These are phyloP conservation scores for Solanum sejunctum DNA, from an alignment of 257 asterid species.

Conservation along the genomic window DNA sequence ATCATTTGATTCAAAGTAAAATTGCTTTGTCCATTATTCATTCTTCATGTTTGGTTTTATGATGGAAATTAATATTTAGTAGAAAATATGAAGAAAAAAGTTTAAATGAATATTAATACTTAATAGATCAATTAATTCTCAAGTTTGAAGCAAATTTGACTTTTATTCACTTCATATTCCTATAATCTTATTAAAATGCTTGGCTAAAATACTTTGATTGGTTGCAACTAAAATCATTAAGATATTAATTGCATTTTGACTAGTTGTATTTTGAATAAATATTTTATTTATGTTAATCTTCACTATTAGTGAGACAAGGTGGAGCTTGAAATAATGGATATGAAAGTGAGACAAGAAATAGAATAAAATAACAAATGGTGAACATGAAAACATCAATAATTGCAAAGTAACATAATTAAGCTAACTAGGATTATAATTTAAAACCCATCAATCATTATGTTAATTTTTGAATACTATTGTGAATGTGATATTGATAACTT, in stretches of 20 bases:
- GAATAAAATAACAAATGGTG: not conserved
- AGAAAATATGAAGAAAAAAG: not conserved
- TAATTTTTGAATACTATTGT: not conserved
- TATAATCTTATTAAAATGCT: not conserved
- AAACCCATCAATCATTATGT: not conserved
- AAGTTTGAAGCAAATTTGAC: too few relatives aligned
- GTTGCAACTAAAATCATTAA: not conserved
- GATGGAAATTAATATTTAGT: not conserved
- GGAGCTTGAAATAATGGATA: not conserved
- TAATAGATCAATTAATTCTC: too few relatives aligned
- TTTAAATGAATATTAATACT: not conserved
- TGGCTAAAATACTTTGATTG: not conserved
- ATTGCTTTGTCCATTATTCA: not conserved
- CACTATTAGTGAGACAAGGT: not conserved
- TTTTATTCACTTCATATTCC: not conserved
- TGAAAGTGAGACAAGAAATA: not conserved
- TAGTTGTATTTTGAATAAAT: not conserved
- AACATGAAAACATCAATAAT: not conserved
- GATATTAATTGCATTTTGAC: not conserved
- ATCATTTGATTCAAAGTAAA: not conserved
- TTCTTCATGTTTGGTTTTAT: not conserved
- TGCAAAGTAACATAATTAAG: not conserved
- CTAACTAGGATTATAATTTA: not conserved
- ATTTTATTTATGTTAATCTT: not conserved
- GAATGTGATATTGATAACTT: not conserved